Evolutionary conservation across 2,329 filamentous ascomycete genomes (phyloP).

Genomic region (Fusarium sp.): DNA sequence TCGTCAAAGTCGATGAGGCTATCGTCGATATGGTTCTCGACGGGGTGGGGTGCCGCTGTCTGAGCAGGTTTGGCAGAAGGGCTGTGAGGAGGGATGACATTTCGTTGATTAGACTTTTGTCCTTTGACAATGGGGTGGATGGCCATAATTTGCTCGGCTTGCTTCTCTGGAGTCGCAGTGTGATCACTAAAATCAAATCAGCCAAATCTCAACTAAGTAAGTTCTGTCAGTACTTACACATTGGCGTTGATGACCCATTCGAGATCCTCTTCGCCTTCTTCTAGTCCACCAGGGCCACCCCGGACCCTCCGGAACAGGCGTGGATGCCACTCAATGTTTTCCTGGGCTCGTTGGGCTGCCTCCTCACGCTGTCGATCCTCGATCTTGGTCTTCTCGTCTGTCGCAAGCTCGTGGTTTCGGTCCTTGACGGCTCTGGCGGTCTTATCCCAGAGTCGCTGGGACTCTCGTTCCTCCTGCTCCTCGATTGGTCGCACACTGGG

Average conservation of each 20-base stretch:
- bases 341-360: constrained; percentile 80
- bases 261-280: constrained; percentile 87
- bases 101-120: constrained; percentile 69
- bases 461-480: constrained; percentile 92
- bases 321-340: constrained; percentile 88
- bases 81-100: constrained; percentile 64
- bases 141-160: constrained; percentile 83
- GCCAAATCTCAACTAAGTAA: neutral
- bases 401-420: constrained; percentile 88
- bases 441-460: constrained; percentile 85
- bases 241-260: constrained; percentile 95
- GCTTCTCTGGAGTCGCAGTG: constrained; percentile 70
- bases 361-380: constrained; percentile 93
- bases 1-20: constrained; percentile 70
- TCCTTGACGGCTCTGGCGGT: constrained; percentile 85
- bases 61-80: constrained; percentile 23
- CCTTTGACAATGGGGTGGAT: constrained; percentile 88
- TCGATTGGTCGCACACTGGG: constrained; percentile 80
- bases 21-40: constrained; percentile 36
- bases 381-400: constrained; percentile 95
- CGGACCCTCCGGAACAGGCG: constrained; percentile 83
- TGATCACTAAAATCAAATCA: constrained; percentile 45
- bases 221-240: constrained; percentile 67
- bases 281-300: constrained; percentile 74
- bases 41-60: constrained; percentile 26